These are phyloP conservation scores for Fraxinus albicans DNA, from an alignment of 305 asterid species.

Conservation along the genomic window DNA sequence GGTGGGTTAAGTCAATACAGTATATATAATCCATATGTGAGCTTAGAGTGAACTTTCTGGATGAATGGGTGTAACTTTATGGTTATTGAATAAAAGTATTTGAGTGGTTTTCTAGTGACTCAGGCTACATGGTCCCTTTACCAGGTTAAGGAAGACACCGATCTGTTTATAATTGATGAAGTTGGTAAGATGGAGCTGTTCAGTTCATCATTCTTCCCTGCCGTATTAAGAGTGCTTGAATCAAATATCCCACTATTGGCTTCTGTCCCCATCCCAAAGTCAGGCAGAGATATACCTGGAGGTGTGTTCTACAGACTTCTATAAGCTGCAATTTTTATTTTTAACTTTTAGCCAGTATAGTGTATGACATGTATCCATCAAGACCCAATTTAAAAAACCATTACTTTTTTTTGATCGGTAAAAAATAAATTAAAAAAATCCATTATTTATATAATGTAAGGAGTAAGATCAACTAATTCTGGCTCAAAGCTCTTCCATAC, in stretches of 20 bases:
- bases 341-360: neutral
- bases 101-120: neutral
- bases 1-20: slow-evolving; percentile 39
- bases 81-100: slow-evolving; percentile 13
- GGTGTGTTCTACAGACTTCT: slow-evolving; percentile 38
- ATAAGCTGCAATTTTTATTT: slow-evolving; percentile 15
- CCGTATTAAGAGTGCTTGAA: slow-evolving; percentile 70
- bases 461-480: neutral
- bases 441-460: neutral
- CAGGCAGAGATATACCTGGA: slow-evolving; percentile 81
- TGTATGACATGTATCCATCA: neutral
- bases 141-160: slow-evolving; percentile 76
- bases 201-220: slow-evolving; percentile 82
- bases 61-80: neutral
- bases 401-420: no score
- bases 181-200: slow-evolving; percentile 89
- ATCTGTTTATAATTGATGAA: slow-evolving; percentile 79
- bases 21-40: slow-evolving; percentile 1
- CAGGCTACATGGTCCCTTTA: slow-evolving; percentile 12
- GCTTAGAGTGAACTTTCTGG: neutral
- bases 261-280: slow-evolving; percentile 66
- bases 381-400: neutral
- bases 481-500: neutral
- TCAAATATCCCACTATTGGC: slow-evolving; percentile 85
- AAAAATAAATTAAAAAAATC: neutral